Evolutionary conservation across 192 early-diverging fungal species (phyloP), one percentile per base, ranked within the genome.

Genomic region (Umbelopsis ramanniana): DNA sequence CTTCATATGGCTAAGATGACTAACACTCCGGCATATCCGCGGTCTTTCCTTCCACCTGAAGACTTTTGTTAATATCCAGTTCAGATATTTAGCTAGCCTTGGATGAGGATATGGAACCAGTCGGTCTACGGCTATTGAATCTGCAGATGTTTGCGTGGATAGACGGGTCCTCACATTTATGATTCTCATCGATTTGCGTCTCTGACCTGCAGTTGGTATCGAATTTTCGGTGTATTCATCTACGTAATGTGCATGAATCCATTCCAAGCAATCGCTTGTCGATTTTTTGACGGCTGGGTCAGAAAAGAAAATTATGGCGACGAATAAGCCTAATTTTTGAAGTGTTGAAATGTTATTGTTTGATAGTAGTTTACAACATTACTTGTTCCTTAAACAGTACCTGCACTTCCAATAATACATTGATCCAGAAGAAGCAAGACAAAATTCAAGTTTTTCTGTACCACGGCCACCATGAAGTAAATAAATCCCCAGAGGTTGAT

Each of bases 301-400:
- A 7, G 57, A 63, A 63, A 63, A 14, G 33, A 63, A 63, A 37
- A 63, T 35, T 7, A 63, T 29, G 17, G 29, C 57, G 6, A 63
- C 33, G 2, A 63, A 14, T 29, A 63, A 19, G 11, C 57, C 57
- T 63, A 19, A 14, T 19, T 50, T 6, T 21, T 15, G 15, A n/a
- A n/a, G n/a, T n/a, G n/a, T n/a, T n/a, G 48, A 3, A 17, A 57
- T 33, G 24, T 12, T 57, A 26, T 4, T 26, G 12, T 19, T 37
- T 3, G 26, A 37, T 12, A 2, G 12, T 6, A 37, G 53, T 2
- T 63, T 37, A n/a, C 17, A 37, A 43, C 40, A 11, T 43, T 6
- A 43, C 40, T 43, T 12, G 11, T 43, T 43, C 40, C 6, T n/a
- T 12, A 14, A 35, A 11, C 29, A 12, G 10, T 33, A 63, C 57